phyloP scores from a whole-genome alignment of 2,329 filamentous ascomycete genomes.

The Colletotrichum sp. region DNA sequence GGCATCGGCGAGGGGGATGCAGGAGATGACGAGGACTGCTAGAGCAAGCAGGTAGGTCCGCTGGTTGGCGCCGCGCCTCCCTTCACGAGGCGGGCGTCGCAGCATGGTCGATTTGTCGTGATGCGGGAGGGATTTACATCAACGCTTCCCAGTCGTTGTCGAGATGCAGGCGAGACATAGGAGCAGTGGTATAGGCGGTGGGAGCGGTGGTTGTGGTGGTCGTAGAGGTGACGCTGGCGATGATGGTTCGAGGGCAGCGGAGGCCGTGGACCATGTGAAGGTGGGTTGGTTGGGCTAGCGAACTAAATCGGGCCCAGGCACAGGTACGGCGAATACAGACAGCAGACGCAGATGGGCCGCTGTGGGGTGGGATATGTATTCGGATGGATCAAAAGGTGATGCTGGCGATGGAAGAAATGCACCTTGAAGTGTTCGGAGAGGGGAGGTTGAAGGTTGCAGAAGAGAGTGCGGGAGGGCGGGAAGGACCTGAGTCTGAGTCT shows the following conservation, averaged over 20 bases:
- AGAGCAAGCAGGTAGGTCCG: conserved; percentile 58
- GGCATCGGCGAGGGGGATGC: conserved; percentile 61
- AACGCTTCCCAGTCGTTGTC: conserved; percentile 12
- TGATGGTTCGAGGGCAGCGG: not conserved
- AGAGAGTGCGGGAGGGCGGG: not conserved
- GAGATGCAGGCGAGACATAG: conserved; percentile 21
- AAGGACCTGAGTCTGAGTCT: not conserved
- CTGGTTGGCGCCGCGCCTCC: conserved; percentile 52
- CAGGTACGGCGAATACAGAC: not conserved
- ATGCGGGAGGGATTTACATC: conserved; percentile 19
- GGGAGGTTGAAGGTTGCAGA: not conserved
- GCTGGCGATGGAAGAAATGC: not conserved
- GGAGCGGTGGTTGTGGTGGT: not conserved
- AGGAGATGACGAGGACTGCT: conserved; percentile 63
- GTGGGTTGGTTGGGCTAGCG: conserved; percentile 17
- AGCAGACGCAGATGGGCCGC: not conserved
- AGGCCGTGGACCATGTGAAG: conserved; percentile 14
- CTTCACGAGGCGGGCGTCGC: conserved; percentile 68
- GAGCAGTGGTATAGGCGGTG: not conserved
- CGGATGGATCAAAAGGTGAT: not conserved
- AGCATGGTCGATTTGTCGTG: conserved; percentile 49
- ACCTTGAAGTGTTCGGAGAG: not conserved
- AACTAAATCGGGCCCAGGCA: conserved; percentile 16
- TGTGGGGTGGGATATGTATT: not conserved
- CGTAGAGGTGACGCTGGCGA: not conserved